Evolutionary conservation across 2,329 filamentous ascomycete species (phyloP).

Genomic region (Calcarisporium arbuscula): DNA sequence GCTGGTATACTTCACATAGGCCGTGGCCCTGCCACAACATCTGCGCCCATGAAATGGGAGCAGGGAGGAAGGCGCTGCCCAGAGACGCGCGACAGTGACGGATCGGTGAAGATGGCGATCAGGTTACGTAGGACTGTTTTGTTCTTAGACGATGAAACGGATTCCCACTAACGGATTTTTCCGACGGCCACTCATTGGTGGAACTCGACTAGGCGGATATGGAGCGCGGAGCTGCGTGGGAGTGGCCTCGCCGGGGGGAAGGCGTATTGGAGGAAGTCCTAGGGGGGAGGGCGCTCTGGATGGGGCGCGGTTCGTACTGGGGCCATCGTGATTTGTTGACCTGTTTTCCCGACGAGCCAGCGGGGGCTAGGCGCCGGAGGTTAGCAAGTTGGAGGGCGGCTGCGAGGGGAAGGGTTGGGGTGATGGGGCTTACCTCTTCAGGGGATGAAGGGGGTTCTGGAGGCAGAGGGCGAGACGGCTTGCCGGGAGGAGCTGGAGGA

Average conservation of each 20-base stretch:
- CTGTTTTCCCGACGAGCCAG: constrained; percentile 54
- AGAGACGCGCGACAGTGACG: constrained; percentile 43
- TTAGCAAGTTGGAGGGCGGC: constrained; percentile 33
- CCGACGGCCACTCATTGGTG: constrained; percentile 25
- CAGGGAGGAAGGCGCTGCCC: constrained; percentile 50
- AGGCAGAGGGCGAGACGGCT: constrained; percentile 40
- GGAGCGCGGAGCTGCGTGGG: constrained; percentile 36
- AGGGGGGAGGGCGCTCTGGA: constrained; percentile 37
- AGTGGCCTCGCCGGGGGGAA: constrained; percentile 27
- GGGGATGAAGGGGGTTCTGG: constrained; percentile 44
- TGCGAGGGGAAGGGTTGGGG: constrained; percentile 38
- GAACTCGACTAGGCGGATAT: constrained; percentile 39
- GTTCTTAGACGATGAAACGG: too few species aligned
- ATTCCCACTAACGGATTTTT: too few species aligned
- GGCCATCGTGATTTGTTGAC: too few species aligned
- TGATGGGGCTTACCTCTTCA: constrained; percentile 44
- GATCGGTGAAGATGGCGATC: constrained; percentile 44
- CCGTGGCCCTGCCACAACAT: constrained; percentile 54
- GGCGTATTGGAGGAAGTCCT: constrained; percentile 42
- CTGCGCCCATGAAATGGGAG: constrained; percentile 54
- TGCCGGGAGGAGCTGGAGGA: constrained; percentile 45
- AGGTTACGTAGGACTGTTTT: too few species aligned
- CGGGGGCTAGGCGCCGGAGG: constrained; percentile 34
- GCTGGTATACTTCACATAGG: constrained; percentile 58
- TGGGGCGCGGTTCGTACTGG: too few species aligned